Percentiles rank a stretch among this genome's conserved stretches.
phyloP scores from a whole-genome alignment of 2,329 filamentous ascomycete species.

The Ascochyta rabiei region DNA sequence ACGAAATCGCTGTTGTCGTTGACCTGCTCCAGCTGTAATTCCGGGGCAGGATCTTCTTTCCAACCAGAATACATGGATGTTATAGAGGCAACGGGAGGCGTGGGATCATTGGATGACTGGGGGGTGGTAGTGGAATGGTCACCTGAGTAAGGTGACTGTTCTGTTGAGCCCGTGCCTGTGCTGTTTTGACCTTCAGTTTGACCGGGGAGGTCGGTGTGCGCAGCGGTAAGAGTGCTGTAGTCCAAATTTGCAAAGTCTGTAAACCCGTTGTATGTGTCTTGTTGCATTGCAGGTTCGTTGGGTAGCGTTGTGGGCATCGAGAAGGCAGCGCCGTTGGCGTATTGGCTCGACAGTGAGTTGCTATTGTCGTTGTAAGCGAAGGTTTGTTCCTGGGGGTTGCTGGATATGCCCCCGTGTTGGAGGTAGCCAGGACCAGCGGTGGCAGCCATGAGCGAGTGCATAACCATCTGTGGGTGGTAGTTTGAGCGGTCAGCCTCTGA shows the following conservation, averaged over 20 bases:
- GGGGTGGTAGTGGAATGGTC: conserved; percentile 38
- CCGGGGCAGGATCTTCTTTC: conserved; percentile 39
- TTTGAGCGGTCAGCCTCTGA: conserved; percentile 39
- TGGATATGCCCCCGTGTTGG: conserved; percentile 34
- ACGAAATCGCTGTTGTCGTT: conserved; percentile 40
- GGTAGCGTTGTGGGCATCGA: conserved; percentile 31
- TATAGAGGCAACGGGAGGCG: conserved; percentile 43
- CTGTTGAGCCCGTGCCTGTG: conserved; percentile 40
- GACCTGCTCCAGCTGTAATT: conserved; percentile 29
- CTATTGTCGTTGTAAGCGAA: conserved; percentile 36
- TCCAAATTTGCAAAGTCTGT: conserved; percentile 36
- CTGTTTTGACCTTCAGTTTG: conserved; percentile 38
- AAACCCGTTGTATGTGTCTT: conserved; percentile 34
- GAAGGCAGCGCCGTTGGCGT: conserved; percentile 33
- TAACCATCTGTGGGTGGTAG: conserved; percentile 42
- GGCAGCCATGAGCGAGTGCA: conserved; percentile 47
- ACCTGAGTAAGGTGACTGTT: conserved; percentile 45
- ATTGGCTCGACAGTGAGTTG: conserved; percentile 25
- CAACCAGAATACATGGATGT: conserved; percentile 46
- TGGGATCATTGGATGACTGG: conserved; percentile 42
- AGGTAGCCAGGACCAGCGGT: conserved; percentile 42
- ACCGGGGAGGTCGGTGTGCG: conserved; percentile 29
- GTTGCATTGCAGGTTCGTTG: conserved; percentile 27
- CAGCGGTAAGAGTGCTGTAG: conserved; percentile 32
- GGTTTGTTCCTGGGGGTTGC: conserved; percentile 28